A percentile compares a stretch with the other conserved stretches of the same genome.
Evolutionary conservation across 1,284 basidiomycete genomes (phyloP).

Genomic region (Ganoderma multipileum): DNA sequence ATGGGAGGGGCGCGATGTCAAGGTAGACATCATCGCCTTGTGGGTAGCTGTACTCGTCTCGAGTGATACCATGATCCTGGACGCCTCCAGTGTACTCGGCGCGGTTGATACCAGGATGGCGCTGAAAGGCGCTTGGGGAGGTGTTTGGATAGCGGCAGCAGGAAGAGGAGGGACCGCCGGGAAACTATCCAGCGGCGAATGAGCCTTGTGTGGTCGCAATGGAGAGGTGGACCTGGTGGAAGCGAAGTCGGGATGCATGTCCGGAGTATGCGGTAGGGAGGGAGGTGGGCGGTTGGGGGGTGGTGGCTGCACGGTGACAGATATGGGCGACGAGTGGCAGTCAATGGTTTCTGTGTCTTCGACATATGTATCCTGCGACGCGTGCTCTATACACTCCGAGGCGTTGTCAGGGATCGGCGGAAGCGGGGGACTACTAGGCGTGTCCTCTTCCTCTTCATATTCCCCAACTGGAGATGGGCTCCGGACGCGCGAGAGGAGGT

Average conservation of each 20-base stretch:
- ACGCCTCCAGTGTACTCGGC: slow-evolving; percentile 57
- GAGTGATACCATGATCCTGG: slow-evolving; percentile 68
- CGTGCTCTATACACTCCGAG: slow-evolving; percentile 30
- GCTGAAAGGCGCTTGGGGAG: slow-evolving; percentile 61
- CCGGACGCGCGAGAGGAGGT: slow-evolving; percentile 25
- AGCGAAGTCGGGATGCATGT: slow-evolving; percentile 27
- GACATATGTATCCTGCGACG: slow-evolving; percentile 23
- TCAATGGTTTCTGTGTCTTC: slow-evolving; percentile 22
- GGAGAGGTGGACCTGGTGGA: slow-evolving; percentile 27
- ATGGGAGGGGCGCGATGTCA: slow-evolving; percentile 70
- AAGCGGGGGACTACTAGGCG: slow-evolving; percentile 58
- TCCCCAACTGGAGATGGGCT: slow-evolving; percentile 31
- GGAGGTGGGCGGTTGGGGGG: slow-evolving; percentile 39
- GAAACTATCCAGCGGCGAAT: slow-evolving; percentile 44
- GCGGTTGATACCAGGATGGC: slow-evolving; percentile 70
- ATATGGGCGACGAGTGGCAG: slow-evolving; percentile 40
- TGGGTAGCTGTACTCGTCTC: slow-evolving; percentile 73
- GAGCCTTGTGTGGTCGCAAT: slow-evolving; percentile 50
- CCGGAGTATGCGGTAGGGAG: slow-evolving; percentile 29
- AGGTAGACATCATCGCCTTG: slow-evolving; percentile 68
- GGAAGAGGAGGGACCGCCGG: slow-evolving; percentile 47
- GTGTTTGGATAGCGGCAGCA: slow-evolving; percentile 41
- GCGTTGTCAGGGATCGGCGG: slow-evolving; percentile 54
- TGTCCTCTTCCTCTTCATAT: slow-evolving; percentile 25
- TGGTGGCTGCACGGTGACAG: slow-evolving; percentile 45